Conservation (phyloP, 2,329 filamentous ascomycete species). For the Aspergillus floridensis region DNA sequence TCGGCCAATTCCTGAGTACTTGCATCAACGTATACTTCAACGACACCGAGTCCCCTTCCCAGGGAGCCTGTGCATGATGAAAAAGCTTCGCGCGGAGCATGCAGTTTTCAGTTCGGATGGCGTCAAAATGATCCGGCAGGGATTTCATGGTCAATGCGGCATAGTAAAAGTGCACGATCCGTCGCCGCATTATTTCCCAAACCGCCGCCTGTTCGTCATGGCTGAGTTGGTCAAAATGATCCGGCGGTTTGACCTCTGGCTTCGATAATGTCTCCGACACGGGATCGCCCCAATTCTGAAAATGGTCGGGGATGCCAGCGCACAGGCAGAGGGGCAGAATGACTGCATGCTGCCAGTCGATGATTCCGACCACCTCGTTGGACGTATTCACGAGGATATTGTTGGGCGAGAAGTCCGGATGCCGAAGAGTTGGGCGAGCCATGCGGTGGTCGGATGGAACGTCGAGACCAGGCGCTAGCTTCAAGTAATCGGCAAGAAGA, state of each 20-base stretch:
- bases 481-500: constrained; percentile 17
- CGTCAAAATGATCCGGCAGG: constrained; percentile 26
- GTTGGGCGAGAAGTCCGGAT: constrained; percentile 29
- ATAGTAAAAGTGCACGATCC: constrained; percentile 27
- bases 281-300: constrained; percentile 36
- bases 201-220: constrained; percentile 21
- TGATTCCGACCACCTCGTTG: constrained; percentile 27
- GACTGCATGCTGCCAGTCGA: constrained; percentile 33
- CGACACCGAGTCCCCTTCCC: constrained; percentile 29
- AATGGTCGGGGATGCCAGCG: constrained; percentile 32
- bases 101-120: constrained; percentile 15
- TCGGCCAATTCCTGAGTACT: constrained; percentile 22
- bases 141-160: constrained; percentile 23
- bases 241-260: constrained; percentile 24
- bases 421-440: constrained; percentile 23
- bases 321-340: constrained; percentile 30
- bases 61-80: constrained; percentile 21
- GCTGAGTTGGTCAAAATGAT: constrained; percentile 22
- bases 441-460: constrained; percentile 17
- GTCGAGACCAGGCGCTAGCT: constrained; percentile 17
- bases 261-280: constrained; percentile 23
- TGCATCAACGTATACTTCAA: constrained; percentile 26
- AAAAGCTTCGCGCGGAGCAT: constrained; percentile 28
- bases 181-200: constrained; percentile 22
- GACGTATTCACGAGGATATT: constrained; percentile 31